phyloP scores from a whole-genome alignment of 1,284 basidiomycete genomes.

The Austroboletus olivaceoglutinosus region DNA sequence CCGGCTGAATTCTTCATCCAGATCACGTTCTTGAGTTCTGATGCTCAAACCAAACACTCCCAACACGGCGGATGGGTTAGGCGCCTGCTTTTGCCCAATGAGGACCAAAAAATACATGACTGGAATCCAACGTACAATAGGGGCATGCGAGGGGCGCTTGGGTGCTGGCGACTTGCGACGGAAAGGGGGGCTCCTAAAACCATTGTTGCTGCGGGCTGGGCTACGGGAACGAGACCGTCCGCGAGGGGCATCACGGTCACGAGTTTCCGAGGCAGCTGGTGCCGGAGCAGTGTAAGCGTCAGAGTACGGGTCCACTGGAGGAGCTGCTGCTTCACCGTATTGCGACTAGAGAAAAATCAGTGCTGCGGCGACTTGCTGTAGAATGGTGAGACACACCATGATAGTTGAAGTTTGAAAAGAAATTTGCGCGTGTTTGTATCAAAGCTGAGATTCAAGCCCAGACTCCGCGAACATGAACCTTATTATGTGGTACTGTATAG shows the following conservation, averaged over 20 bases:
- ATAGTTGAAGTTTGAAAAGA: constrained; percentile 47
- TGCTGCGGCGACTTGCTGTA: not conserved
- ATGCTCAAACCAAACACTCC: constrained; percentile 97
- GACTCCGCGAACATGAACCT: constrained; percentile 29
- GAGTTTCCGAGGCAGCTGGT: constrained; percentile 44
- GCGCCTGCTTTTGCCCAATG: constrained; percentile 59
- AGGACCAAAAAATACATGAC: constrained; percentile 26
- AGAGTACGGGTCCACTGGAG: constrained; percentile 74
- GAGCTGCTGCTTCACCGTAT: constrained; percentile 60
- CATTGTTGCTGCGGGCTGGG: constrained; percentile 52
- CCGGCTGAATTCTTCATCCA: constrained; percentile 90
- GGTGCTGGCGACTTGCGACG: constrained; percentile 51
- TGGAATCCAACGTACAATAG: constrained; percentile 54
- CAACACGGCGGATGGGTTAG: constrained; percentile 84
- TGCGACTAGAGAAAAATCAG: constrained; percentile 31
- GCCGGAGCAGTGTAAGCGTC: constrained; percentile 74
- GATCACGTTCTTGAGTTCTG: constrained; percentile 88
- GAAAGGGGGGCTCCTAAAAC: constrained; percentile 49
- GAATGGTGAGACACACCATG: constrained; percentile 53
- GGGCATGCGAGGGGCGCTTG: constrained; percentile 65
- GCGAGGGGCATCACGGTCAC: constrained; percentile 49
- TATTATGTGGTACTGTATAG: constrained; percentile 48
- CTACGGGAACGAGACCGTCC: constrained; percentile 75
- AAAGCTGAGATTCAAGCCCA: constrained; percentile 36
- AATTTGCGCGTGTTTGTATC: constrained; percentile 46